Evolutionary conservation across 2,329 filamentous ascomycete genomes (phyloP), one percentile per base, ranked within the genome.

Genomic region (Purpureocillium lavendulum): DNA sequence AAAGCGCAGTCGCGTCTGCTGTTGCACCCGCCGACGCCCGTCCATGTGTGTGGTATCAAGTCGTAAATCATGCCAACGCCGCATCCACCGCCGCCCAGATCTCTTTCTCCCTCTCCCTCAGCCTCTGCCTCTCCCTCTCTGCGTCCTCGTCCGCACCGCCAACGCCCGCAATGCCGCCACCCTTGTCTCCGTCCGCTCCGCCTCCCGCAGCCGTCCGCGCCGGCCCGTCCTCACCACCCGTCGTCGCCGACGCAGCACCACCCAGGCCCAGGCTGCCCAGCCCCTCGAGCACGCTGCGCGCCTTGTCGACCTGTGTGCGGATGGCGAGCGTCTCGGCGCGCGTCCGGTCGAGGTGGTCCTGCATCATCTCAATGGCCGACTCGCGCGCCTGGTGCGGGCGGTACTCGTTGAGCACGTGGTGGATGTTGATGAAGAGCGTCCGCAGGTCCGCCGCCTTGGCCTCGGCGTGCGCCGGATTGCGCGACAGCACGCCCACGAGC

Each of bases 321-420:
- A 88, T 77, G 4, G 73, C 76, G 28, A 77, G 70, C 1, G 88
- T 87, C 62, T 96, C 88, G 40, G 74, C 75, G 48, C 74, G 77
- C 40, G 82, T 82, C 49, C 70, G 73, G 49, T 86, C 80, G 24
- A 95, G 65, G 53, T 90, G 84, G 49, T 84, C 82, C 62, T 95
- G 85, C 84, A 96, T 88, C 68, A 90, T 76, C 49, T 82, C 65
- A 26, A 95, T 94, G 42, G 94, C 69, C 21, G 82, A 88, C 65
- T 96, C 89, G 33, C 90, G 69, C 17, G 89, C 88, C 64, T 97
- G 90, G 58, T 96, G 89, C 9, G 89, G 89, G 26, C 90, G 76
- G 63, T 95, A 97, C 60, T 94, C 82, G 60, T 98, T 98, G 48
- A 97, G 79, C 39, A 95, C 73, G 54, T 94, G 87, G 62, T 96